A percentile compares a stretch with the other conserved stretches of the same genome.
Evolutionary conservation across 371 early-diverging fungal species (phyloP).

Genomic region (Mucor velutinosus): DNA sequence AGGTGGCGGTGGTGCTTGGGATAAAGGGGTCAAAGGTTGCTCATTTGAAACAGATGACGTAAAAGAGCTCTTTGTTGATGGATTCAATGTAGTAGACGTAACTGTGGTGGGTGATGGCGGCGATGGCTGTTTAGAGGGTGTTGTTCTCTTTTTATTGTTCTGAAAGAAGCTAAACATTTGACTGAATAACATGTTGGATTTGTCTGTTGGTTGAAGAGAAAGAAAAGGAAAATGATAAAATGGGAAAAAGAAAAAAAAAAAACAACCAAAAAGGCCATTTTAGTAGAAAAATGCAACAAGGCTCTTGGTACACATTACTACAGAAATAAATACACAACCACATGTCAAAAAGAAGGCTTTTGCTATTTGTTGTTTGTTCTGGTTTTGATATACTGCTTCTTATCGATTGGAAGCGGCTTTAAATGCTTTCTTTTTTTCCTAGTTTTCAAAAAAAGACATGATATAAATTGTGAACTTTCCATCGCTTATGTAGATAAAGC

Average conservation of each 20-base stretch:
- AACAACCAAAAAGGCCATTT: background rate
- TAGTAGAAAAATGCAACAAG: constrained; percentile 1
- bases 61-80: background rate
- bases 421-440: background rate
- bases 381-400: background rate
- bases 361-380: background rate
- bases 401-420: no score
- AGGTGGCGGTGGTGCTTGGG: background rate
- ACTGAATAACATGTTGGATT: background rate
- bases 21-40: background rate
- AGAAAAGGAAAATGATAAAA: background rate
- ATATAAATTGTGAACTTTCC: no score
- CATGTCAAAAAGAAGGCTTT: background rate
- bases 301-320: background rate
- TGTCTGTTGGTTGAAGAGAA: background rate
- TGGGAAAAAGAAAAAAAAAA: background rate
- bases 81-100: background rate
- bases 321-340: background rate
- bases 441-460: no score
- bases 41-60: constrained; percentile 1
- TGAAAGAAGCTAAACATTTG: background rate
- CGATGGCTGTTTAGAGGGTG: background rate
- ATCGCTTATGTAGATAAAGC: no score
- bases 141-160: background rate
- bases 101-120: background rate